A percentile compares a stretch with the other conserved stretches of the same genome.
These are phyloP conservation scores for Puccinia polysora DNA, from an alignment of 1,284 basidiomycete species.

Conservation along the genomic window DNA sequence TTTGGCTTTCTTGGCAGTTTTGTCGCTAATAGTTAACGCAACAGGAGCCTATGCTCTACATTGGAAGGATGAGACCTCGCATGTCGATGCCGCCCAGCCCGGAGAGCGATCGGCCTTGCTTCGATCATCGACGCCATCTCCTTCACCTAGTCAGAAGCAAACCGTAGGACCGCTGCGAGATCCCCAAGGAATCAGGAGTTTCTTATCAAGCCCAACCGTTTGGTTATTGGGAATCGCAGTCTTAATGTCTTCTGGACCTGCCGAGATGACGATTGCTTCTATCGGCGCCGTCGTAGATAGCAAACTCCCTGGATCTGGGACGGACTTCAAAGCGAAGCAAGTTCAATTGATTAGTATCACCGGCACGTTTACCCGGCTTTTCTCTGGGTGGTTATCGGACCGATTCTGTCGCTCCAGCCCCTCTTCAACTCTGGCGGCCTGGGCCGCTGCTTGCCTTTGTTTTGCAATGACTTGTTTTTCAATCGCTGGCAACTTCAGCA, in stretches of 20 bases:
- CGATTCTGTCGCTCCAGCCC: conserved; percentile 4
- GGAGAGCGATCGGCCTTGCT: conserved; percentile 18
- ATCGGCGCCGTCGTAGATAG: conserved; percentile 27
- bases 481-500: background rate
- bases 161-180: background rate
- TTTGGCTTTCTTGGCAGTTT: conserved; percentile 14
- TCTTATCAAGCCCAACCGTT: conserved; percentile 27
- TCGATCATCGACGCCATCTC: conserved; percentile 4
- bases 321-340: conserved; percentile 16
- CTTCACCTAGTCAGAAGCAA: background rate
- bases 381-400: conserved; percentile 32
- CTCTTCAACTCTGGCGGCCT: background rate
- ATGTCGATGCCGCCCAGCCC: too few species aligned
- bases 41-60: background rate
- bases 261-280: conserved; percentile 37
- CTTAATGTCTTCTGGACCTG: conserved; percentile 19
- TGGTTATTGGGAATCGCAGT: conserved; percentile 25
- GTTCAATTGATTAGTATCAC: conserved; percentile 36
- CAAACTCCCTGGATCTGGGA: background rate
- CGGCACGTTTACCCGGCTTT: conserved; percentile 11
- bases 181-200: background rate
- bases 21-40: conserved; percentile 20
- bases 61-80: background rate
- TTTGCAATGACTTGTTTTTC: conserved; percentile 17
- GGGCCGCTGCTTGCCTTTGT: conserved; percentile 15